A percentile compares a stretch with the other conserved stretches of the same genome.
These are phyloP conservation scores for Saccharomycodes ludwigii DNA, from an alignment of 805 yeast genomes.

Conservation along the genomic window DNA sequence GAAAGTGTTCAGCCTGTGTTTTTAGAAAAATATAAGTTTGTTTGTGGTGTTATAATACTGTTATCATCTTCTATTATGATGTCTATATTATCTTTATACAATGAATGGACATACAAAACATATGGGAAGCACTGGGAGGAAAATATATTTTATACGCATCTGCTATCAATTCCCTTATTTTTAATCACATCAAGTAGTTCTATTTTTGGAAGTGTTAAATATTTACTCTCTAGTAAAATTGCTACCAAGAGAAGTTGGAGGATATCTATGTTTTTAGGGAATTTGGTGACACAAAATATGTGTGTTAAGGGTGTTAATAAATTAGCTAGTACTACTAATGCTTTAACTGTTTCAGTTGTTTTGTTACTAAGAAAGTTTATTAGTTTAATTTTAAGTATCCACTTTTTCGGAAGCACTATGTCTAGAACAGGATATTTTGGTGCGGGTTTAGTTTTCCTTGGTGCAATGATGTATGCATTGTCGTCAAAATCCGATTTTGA, in stretches of 20 bases:
- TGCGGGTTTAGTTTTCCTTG: slow-evolving; percentile 37
- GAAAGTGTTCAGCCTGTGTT: no score
- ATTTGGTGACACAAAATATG: slow-evolving; percentile 41
- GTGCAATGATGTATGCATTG: no score
- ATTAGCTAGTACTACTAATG: slow-evolving; percentile 44
- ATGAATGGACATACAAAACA: slow-evolving; percentile 34
- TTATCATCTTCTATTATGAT: slow-evolving; percentile 36
- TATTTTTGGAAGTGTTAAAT: slow-evolving; percentile 3
- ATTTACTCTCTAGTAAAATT: no score
- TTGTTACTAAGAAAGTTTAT: slow-evolving; percentile 49
- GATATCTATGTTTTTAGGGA: slow-evolving; percentile 29
- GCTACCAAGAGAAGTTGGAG: no score
- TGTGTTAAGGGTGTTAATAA: slow-evolving; percentile 61
- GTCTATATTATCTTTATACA: slow-evolving; percentile 46
- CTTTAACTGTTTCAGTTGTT: slow-evolving; percentile 51
- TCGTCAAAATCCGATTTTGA: no score
- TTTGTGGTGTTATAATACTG: slow-evolving; percentile 30
- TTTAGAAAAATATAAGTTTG: slow-evolving; percentile 20
- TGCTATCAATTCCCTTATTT: slow-evolving; percentile 44
- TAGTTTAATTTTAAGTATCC: slow-evolving; percentile 44
- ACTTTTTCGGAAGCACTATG: slow-evolving; percentile 36
- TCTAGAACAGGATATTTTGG: slow-evolving; percentile 32
- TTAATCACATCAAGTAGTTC: slow-evolving; percentile 5
- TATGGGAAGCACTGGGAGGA: slow-evolving; percentile 59
- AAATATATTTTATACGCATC: slow-evolving; percentile 47